Evolutionary conservation across 139 green algal genomes (phyloP), one percentile per base, ranked within the genome.

Genomic region (Coccomyxa sp.): DNA sequence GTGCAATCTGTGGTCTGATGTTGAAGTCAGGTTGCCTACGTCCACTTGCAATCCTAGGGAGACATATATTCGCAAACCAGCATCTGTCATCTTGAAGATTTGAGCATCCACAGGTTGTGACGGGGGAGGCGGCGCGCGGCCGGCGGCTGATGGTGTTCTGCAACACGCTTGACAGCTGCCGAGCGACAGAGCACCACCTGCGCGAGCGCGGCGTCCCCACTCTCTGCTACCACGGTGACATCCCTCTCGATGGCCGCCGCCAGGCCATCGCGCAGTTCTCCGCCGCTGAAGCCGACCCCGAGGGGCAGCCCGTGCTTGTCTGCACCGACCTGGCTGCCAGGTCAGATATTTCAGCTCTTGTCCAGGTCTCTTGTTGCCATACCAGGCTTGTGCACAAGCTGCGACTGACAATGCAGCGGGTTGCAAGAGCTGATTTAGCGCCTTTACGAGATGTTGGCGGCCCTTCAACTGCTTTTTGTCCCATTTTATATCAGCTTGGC

Each of bases 301-400:
- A 59, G 59, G 82, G 27, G 58, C 80, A 75, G 38, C 93, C 92
- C 0, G 78, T 98, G 60, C 88, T 98, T n/a, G 93, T 99, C 57
- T 96, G 91, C 86, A 98, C 95, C 14, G 97, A 99, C 88, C 87
- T 99, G 30, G 97, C 97, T 0, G 97, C 97, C 9, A 90, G 93
- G 83, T 87, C 38, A 51, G 38, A 3, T 51, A 7, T 51, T 51
- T 51, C 38, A 51, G 7, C 38, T 51, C 38, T 51, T 51, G 38
- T 7, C 38, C 38, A 51, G 3, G 51, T 38, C 11, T n/a, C 67
- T 67, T 81, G 1, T 79, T 18, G 27, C 21, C 9, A 74, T 27
- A 9, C 21, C 66, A 74, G 66, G 23, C 21, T 27, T 3, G 66
- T 27, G 9, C 66, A 9, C 9, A 9, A 74, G 1, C 23, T 3